Conservation (phyloP, 2,329 filamentous ascomycete species). For the Diplodia sapinea region DNA sequence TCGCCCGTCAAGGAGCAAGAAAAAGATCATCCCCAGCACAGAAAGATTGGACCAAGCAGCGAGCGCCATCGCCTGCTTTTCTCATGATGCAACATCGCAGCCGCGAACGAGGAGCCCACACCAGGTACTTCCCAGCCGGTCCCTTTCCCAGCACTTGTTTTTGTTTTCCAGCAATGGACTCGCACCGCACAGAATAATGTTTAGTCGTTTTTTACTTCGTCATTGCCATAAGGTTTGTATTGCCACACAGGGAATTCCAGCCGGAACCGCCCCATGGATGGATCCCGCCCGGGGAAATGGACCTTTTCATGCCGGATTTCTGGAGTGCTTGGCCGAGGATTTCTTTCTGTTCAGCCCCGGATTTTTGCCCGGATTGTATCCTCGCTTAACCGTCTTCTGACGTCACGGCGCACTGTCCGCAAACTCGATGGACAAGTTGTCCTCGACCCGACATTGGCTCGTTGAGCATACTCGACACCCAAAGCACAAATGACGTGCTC, state of each 20-base stretch:
- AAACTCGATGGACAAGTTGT: neutral
- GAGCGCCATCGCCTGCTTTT: conserved; percentile 44
- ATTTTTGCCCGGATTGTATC: conserved; percentile 28
- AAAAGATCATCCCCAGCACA: conserved; percentile 11
- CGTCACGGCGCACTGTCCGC: conserved; percentile 8
- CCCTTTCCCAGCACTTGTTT: conserved; percentile 39
- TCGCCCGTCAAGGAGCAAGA: conserved; percentile 14
- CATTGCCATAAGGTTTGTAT: conserved; percentile 31
- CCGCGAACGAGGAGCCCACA: conserved; percentile 47
- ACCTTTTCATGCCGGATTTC: conserved; percentile 5
- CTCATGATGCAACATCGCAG: conserved; percentile 54
- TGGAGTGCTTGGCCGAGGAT: conserved; percentile 21
- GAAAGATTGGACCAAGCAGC: conserved; percentile 23
- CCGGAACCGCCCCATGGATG: conserved; percentile 6
- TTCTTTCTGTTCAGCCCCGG: conserved; percentile 2
- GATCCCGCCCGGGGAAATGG: conserved; percentile 3
- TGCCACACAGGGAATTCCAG: conserved; percentile 30
- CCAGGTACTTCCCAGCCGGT: conserved; percentile 51
- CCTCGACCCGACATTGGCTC: conserved; percentile 14
- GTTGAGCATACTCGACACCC: conserved; percentile 9
- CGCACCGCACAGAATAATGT: conserved; percentile 34
- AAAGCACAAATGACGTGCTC: conserved; percentile 7
- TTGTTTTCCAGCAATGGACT: conserved; percentile 34
- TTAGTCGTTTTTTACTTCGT: conserved; percentile 32
- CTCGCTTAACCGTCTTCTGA: conserved; percentile 31